Evolutionary conservation across 176 grass and related monocot genomes (phyloP), one percentile per base, ranked within the genome.

Genomic region (Coix lacrymajobi): DNA sequence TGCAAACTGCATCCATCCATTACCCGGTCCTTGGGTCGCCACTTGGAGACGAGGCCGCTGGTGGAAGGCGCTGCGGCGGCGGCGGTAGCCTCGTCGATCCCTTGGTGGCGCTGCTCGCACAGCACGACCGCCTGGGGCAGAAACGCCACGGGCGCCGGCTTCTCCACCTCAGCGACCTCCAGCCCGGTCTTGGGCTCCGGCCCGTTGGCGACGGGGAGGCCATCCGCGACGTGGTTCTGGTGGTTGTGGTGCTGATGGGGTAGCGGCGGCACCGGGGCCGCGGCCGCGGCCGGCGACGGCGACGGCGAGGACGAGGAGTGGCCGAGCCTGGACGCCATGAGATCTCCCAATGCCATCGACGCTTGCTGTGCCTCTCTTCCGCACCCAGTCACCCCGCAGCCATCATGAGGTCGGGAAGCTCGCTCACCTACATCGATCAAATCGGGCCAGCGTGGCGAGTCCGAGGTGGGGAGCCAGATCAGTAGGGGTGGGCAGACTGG

Each of bases 321-420:
- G 54, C 77, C 90, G 81, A 94, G 87, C 87, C 97, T 93, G 43
- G 93, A 99, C 52, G 89, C 85, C 97, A 99, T 99, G 85, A 94
- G 93, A 96, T 99, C 97, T 85, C 97, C 97, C 93, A 99, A 92
- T 90, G 97, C 97, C 97, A 99, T 99, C 74, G 71, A 85, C 66
- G 80, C 81, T 58, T 24, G 19, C 48, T n/a, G 61, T 40, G 25
- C 7, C 58, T 58, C 9, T 29, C 4, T 2, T 11, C 45, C 15
- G 20, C 24, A 8, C 19, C 49, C 15, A 29, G 73, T 81, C 82
- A 86, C 8, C 58, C 84, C 31, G 69, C 75, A 16, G 64, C 83
- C 79, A 84, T 75, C 26, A 74, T 20, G 61, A 13, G 69, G 72
- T 69, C 87, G 44, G 46, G 69, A 20, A 32, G 43, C 26, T 45